Evolutionary conservation across 176 grass and related monocot genomes (phyloP).

Genomic region (Carex scoparia): DNA sequence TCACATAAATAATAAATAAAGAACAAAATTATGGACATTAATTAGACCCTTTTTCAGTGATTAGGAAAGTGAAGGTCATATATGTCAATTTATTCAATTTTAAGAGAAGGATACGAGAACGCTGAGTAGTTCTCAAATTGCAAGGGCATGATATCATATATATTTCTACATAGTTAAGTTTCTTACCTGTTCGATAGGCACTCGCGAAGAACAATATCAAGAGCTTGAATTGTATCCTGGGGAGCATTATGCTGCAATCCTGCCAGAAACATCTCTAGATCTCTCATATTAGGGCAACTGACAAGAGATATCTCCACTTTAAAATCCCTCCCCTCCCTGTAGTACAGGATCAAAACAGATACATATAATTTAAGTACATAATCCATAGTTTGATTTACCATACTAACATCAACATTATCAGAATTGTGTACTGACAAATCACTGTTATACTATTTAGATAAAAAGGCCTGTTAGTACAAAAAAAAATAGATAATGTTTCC

Average conservation of each 20-base stretch:
- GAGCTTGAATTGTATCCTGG: conserved; percentile 33
- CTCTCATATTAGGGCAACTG: conserved; percentile 22
- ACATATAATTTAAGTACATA: not conserved
- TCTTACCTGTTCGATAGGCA: conserved; percentile 27
- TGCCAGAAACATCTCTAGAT: conserved; percentile 39
- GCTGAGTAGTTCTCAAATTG: no score
- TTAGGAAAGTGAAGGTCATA: no score
- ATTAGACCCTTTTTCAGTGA: no score
- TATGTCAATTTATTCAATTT: no score
- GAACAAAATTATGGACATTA: no score
- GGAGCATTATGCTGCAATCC: conserved; percentile 31
- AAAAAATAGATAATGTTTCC: not conserved
- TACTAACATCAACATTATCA: not conserved
- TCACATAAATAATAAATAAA: no score
- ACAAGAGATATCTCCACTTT: conserved; percentile 43
- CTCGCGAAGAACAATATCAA: conserved; percentile 50
- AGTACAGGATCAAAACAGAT: not conserved
- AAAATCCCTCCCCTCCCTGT: conserved; percentile 28
- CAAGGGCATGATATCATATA: no score
- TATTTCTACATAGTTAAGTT: not conserved
- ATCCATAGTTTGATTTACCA: not conserved
- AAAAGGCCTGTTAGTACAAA: not conserved
- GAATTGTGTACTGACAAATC: no score
- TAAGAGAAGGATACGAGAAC: no score
- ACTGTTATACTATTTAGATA: not conserved